These are phyloP conservation scores for Chaetomium globosum DNA, from an alignment of 2,329 filamentous ascomycete species.

Conservation along the genomic window DNA sequence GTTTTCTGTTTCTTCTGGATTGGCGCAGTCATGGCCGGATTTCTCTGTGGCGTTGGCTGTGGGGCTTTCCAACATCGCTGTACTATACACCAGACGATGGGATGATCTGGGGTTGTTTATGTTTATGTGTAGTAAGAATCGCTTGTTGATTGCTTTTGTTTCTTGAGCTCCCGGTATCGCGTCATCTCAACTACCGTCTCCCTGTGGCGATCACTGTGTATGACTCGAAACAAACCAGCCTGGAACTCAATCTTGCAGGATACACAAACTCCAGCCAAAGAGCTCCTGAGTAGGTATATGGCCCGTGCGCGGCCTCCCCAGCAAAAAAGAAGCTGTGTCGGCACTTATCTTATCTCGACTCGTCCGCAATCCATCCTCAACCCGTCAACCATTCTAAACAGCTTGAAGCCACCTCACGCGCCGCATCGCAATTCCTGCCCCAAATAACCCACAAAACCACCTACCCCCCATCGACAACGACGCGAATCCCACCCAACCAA, in stretches of 20 bases:
- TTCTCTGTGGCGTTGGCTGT: conserved; percentile 19
- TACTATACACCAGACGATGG: conserved; percentile 11
- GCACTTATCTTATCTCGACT: not conserved
- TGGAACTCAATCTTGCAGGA: not conserved
- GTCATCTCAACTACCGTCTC: not conserved
- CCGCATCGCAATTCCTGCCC: not conserved
- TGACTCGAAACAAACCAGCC: not conserved
- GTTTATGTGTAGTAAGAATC: not conserved
- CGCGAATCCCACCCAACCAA: conserved; percentile 7
- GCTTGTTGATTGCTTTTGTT: not conserved
- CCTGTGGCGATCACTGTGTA: not conserved
- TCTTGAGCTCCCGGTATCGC: not conserved
- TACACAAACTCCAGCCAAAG: not conserved
- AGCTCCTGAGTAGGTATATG: no score
- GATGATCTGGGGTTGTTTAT: not conserved
- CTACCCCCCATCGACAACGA: not conserved
- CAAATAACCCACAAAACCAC: not conserved
- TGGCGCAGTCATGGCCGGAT: conserved; percentile 23
- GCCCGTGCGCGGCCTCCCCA: conserved; percentile 8
- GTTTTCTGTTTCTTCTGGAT: conserved; percentile 20
- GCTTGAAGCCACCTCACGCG: not conserved
- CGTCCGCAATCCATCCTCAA: not conserved
- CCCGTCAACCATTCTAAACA: not conserved
- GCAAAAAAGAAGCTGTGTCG: not conserved
- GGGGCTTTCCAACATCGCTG: conserved; percentile 19